phyloP scores from a whole-genome alignment of 2,329 filamentous ascomycete species.

The Furcasterigmium sp. region DNA sequence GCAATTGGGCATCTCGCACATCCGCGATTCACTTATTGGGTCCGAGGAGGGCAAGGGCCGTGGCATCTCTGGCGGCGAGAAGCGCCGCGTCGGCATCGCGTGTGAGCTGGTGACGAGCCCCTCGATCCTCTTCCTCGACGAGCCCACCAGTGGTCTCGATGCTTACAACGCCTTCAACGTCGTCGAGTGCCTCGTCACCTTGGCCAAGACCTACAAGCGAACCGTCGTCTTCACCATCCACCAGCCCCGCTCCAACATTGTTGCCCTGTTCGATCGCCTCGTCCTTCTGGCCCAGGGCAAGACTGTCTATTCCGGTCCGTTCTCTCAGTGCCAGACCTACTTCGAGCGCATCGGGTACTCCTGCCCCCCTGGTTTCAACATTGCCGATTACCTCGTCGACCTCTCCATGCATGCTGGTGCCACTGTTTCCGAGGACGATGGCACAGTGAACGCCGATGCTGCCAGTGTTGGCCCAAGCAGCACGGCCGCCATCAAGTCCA shows the following conservation, averaged over 20 bases:
- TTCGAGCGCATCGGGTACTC: conserved; percentile 89
- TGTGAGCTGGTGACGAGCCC: conserved; percentile 97
- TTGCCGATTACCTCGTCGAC: conserved; percentile 95
- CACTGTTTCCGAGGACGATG: conserved; percentile 54
- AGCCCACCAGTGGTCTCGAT: conserved; percentile 93
- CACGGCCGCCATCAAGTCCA: conserved; percentile 82
- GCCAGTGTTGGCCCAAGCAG: conserved; percentile 77
- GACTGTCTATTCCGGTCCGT: conserved; percentile 90
- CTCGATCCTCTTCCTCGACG: conserved; percentile 93
- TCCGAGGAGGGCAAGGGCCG: conserved; percentile 92
- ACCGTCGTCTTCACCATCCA: conserved; percentile 99
- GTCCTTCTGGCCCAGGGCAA: conserved; percentile 83
- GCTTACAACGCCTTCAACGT: conserved; percentile 98
- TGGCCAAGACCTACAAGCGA: conserved; percentile 94
- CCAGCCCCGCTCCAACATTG: conserved; percentile 96
- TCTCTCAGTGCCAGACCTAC: conserved; percentile 81
- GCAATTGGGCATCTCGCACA: conserved; percentile 90
- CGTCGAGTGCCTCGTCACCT: conserved; percentile 86
- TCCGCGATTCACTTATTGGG: conserved; percentile 90
- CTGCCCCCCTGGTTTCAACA: conserved; percentile 96
- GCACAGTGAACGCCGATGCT: conserved; percentile 46
- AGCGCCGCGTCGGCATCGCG: conserved; percentile 91
- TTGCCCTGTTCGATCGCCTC: conserved; percentile 92
- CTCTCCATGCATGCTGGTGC: conserved; percentile 91
- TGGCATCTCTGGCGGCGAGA: conserved; percentile 95